Conservation (phyloP, 1,284 basidiomycete genomes). For the Ustilago cynodontis region DNA sequence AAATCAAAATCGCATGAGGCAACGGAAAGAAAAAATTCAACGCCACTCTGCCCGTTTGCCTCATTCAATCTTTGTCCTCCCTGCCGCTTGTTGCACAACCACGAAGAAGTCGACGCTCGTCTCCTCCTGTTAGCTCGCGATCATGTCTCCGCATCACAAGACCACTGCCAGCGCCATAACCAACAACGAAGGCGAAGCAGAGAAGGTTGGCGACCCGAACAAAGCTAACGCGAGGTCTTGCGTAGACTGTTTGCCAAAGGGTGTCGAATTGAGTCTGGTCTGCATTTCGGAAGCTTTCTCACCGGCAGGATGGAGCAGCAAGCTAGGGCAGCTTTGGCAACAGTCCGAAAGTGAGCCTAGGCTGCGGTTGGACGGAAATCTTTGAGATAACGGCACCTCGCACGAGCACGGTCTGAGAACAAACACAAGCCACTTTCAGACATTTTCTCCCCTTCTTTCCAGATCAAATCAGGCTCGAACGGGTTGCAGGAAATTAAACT, state of each 20-base stretch:
- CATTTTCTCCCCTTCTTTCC: neutral
- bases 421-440: conserved; percentile 5
- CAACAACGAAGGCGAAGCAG: neutral
- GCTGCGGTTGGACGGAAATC: neutral
- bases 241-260: neutral
- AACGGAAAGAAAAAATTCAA: conserved; percentile 4
- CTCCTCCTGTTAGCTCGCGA: neutral
- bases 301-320: conserved; percentile 3
- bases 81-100: neutral
- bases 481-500: conserved; percentile 2
- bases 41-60: neutral
- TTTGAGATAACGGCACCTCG: neutral
- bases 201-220: neutral
- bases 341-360: neutral
- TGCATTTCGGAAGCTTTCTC: conserved; percentile 11
- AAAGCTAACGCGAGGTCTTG: conserved; percentile 3
- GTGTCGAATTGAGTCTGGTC: neutral
- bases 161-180: neutral
- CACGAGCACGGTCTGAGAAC: neutral
- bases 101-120: neutral
- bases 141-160: neutral
- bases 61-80: neutral
- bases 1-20: neutral
- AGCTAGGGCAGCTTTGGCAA: too few relatives aligned
- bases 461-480: neutral